phyloP scores from a whole-genome alignment of 1,284 basidiomycete species.

The Pseudozyma flocculosa region DNA sequence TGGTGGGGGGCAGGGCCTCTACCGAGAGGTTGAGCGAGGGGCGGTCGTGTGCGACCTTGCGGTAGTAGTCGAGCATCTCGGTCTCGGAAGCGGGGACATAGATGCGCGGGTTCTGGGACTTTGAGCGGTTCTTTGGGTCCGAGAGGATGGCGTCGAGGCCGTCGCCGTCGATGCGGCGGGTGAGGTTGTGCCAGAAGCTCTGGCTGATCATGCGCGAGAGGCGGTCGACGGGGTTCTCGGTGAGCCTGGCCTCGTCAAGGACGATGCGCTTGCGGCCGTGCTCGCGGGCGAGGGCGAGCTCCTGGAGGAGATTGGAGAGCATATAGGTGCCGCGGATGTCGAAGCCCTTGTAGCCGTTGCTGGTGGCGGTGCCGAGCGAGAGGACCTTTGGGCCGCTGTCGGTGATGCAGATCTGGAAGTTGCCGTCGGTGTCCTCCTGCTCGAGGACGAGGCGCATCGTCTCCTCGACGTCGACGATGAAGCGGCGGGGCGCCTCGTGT shows the following conservation, averaged over 20 bases:
- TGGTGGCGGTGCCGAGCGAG: constrained; percentile 90
- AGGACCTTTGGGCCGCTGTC: constrained; percentile 97
- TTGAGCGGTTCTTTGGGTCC: constrained; percentile 77
- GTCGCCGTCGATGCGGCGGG: constrained; percentile 92
- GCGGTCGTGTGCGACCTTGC: constrained; percentile 60
- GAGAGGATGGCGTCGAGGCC: constrained; percentile 94
- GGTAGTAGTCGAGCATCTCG: constrained; percentile 90
- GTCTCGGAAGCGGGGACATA: constrained; percentile 91
- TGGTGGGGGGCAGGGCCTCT: constrained; percentile 81
- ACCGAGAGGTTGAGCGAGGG: constrained; percentile 84
- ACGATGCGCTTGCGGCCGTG: constrained; percentile 93
- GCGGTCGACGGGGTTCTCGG: constrained; percentile 95
- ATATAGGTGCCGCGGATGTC: constrained; percentile 81
- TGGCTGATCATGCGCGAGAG: constrained; percentile 96
- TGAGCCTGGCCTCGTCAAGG: constrained; percentile 91
- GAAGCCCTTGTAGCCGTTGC: constrained; percentile 79
- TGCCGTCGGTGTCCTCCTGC: constrained; percentile 96
- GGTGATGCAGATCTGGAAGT: constrained; percentile 91
- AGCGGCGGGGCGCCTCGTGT: constrained; percentile 62
- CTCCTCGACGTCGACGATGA: constrained; percentile 98
- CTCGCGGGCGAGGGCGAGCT: constrained; percentile 93
- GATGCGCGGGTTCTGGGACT: constrained; percentile 68
- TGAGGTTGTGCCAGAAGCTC: constrained; percentile 97
- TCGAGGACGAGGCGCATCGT: constrained; percentile 93
- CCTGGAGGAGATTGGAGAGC: constrained; percentile 97